A percentile compares a stretch with the other conserved stretches of the same genome.
Evolutionary conservation across 306 rosid genomes (phyloP).

Genomic region (Luffa acutangula): DNA sequence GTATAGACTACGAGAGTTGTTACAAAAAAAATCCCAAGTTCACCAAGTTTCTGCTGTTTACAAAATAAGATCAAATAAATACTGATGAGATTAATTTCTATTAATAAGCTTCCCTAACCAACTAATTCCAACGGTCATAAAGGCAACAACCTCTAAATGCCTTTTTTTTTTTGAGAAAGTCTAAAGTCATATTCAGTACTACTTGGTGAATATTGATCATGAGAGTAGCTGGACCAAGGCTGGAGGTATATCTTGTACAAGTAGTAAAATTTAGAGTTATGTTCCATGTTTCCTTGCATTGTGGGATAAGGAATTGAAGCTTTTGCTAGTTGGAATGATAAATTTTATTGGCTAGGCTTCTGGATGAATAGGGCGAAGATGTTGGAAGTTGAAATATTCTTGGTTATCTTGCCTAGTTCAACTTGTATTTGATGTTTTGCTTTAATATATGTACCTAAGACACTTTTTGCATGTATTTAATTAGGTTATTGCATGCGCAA

Average conservation of each 20-base stretch:
- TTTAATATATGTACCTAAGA: background rate
- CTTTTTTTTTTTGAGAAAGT: no score
- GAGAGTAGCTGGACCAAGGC: background rate
- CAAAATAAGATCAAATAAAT: no score
- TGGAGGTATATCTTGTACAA: background rate
- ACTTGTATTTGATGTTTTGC: background rate
- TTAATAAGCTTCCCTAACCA: no score
- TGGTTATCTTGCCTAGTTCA: background rate
- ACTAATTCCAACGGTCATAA: no score
- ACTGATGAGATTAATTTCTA: no score
- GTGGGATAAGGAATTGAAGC: background rate
- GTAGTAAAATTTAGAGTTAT: background rate
- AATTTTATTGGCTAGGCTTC: background rate
- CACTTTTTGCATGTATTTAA: background rate
- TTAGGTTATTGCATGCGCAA: slow-evolving; percentile 86
- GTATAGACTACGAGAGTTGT: no score
- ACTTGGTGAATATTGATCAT: no score
- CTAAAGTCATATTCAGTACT: no score
- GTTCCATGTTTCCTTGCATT: background rate
- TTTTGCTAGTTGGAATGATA: background rate
- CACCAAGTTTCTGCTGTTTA: no score
- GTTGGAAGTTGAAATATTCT: background rate
- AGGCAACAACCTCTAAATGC: no score
- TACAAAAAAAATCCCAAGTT: no score
- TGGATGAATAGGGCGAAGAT: background rate